Conservation (phyloP, 352 stramenopile genomes). For the Globisporangium paroecandrum region DNA sequence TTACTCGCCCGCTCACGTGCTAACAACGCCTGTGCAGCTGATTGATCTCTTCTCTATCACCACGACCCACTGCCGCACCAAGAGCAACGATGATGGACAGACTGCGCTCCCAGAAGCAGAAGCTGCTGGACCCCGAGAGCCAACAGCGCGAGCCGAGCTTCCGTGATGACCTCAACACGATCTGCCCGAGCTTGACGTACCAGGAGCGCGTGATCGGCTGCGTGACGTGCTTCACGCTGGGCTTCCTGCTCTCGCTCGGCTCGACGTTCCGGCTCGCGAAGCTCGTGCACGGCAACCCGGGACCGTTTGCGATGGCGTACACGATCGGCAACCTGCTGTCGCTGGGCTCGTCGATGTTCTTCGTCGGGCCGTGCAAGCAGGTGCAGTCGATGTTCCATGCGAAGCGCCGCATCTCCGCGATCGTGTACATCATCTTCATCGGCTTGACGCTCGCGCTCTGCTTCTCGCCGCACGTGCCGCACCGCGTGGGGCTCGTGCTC, state of each 20-base stretch:
- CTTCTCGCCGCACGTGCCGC: conserved; percentile 63
- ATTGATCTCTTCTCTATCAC: not conserved
- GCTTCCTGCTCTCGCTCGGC: conserved; percentile 79
- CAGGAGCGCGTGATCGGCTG: conserved; percentile 83
- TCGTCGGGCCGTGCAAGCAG: conserved; percentile 81
- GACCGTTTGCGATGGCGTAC: conserved; percentile 82
- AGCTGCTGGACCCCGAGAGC: conserved; percentile 71
- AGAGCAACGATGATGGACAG: conserved; percentile 49
- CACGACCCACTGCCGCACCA: not conserved
- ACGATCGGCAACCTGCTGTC: conserved; percentile 84
- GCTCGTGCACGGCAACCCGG: conserved; percentile 71
- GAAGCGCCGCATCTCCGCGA: conserved; percentile 67
- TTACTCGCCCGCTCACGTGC: not conserved
- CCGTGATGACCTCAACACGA: conserved; percentile 27
- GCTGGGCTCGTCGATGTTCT: conserved; percentile 82
- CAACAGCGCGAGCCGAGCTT: conserved; percentile 32
- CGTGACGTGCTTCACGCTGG: conserved; percentile 74
- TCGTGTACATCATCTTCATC: conserved; percentile 81
- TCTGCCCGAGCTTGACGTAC: conserved; percentile 77
- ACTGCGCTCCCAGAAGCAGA: conserved; percentile 69
- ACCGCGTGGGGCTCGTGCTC: conserved; percentile 68
- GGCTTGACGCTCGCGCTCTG: conserved; percentile 70
- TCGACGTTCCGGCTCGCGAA: conserved; percentile 77
- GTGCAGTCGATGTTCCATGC: conserved; percentile 78
- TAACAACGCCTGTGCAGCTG: not conserved